Evolutionary conservation across 2,329 filamentous ascomycete genomes (phyloP).

Genomic region (Colletotrichum liriopes): DNA sequence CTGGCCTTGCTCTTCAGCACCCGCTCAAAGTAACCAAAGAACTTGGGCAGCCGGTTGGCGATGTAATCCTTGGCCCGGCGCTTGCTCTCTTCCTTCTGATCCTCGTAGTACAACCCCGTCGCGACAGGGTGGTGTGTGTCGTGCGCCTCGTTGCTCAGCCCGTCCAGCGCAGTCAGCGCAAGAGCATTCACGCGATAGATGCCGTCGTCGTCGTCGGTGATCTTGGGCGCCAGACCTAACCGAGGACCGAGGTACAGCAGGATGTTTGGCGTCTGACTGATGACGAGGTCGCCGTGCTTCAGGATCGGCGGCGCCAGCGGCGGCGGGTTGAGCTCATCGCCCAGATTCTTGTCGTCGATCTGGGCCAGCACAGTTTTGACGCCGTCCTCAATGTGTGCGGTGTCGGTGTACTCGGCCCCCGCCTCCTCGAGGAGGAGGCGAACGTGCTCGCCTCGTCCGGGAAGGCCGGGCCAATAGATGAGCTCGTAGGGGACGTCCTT

Average conservation of each 20-base stretch:
- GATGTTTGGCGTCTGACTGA: slow-evolving; percentile 82
- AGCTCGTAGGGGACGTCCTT: slow-evolving; percentile 72
- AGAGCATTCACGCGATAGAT: slow-evolving; percentile 75
- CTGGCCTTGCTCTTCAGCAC: slow-evolving; percentile 72
- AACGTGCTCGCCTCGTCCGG: slow-evolving; percentile 82
- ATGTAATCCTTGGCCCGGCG: slow-evolving; percentile 72
- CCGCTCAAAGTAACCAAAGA: slow-evolving; percentile 79
- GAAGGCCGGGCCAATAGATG: slow-evolving; percentile 80
- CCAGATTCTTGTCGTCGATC: slow-evolving; percentile 61
- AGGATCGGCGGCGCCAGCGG: slow-evolving; percentile 78
- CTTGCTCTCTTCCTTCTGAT: slow-evolving; percentile 79
- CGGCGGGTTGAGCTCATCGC: slow-evolving; percentile 74
- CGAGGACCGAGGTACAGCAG: slow-evolving; percentile 77
- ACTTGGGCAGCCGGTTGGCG: slow-evolving; percentile 78
- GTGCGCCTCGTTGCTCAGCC: slow-evolving; percentile 79
- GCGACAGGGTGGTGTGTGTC: slow-evolving; percentile 83
- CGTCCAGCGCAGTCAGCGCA: slow-evolving; percentile 79
- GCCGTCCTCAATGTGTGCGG: slow-evolving; percentile 64
- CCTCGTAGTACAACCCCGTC: slow-evolving; percentile 75
- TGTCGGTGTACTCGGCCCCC: slow-evolving; percentile 75
- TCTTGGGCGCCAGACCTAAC: slow-evolving; percentile 69
- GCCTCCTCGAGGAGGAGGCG: slow-evolving; percentile 81
- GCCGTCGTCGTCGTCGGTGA: slow-evolving; percentile 58
- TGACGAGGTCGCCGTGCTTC: slow-evolving; percentile 71
- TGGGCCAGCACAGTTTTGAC: slow-evolving; percentile 64